Conservation (phyloP, 257 asterid species). For the Sherardia arvensis region DNA sequence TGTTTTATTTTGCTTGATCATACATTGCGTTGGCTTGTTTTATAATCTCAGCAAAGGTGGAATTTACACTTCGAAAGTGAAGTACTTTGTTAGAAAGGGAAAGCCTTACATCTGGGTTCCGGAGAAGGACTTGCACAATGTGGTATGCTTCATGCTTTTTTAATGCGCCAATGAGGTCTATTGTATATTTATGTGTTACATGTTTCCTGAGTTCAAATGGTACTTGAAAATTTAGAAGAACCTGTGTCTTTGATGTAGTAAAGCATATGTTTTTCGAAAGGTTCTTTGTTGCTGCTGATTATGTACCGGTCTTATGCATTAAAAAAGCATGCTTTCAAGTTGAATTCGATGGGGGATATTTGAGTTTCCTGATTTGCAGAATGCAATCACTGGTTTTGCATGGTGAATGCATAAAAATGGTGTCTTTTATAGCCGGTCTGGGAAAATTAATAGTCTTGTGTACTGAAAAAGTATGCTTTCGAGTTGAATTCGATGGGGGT, state of each 20-base stretch:
- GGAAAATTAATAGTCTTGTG: background rate
- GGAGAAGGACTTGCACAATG: conserved; percentile 80
- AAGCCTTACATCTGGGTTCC: conserved; percentile 83
- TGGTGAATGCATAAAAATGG: background rate
- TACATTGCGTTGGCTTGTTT: background rate
- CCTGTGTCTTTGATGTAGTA: background rate
- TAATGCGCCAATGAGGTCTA: background rate
- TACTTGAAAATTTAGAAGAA: background rate
- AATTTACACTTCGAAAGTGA: conserved; percentile 65
- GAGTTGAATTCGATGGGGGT: conserved; percentile 2
- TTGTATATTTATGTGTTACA: background rate
- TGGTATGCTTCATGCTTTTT: conserved; percentile 31
- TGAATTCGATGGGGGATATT: too few species aligned
- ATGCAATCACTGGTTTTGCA: background rate
- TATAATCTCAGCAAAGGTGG: conserved; percentile 56
- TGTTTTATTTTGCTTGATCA: background rate
- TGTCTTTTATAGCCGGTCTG: background rate
- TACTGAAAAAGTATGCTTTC: background rate
- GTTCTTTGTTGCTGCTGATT: background rate
- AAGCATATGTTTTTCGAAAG: background rate
- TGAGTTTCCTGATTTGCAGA: too few species aligned
- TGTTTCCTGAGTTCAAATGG: background rate
- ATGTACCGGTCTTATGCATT: too few species aligned
- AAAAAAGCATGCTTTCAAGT: too few species aligned
- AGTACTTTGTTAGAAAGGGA: conserved; percentile 69